Conservation (phyloP, 192 early-diverging fungal species). For the Rhizoclosmatium globosum region DNA sequence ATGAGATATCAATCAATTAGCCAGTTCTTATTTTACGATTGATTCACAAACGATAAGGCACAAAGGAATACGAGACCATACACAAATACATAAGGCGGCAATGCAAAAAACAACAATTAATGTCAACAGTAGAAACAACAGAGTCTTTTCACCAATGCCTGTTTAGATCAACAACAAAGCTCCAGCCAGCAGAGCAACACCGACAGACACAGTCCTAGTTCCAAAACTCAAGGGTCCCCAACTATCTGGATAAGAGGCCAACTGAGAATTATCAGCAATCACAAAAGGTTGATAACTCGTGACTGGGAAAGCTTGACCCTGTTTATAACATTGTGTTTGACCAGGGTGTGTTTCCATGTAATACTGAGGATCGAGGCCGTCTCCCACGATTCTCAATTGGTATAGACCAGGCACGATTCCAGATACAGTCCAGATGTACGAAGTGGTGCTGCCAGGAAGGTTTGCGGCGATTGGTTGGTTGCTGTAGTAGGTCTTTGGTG, state of each 20-base stretch:
- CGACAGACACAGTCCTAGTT: neutral
- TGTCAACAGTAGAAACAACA: no score
- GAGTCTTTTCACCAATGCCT: no score
- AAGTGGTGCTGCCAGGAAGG: neutral
- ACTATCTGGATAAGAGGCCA: neutral
- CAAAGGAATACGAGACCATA: neutral
- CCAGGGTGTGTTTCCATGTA: conserved; percentile 19
- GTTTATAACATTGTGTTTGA: conserved; percentile 16
- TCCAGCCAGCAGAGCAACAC: neutral
- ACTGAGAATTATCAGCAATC: conserved; percentile 22
- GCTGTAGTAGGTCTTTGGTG: conserved; percentile 5
- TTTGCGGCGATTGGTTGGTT: conserved; percentile 16
- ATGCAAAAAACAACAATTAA: no score
- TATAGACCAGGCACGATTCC: conserved; percentile 19
- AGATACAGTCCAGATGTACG: conserved; percentile 7
- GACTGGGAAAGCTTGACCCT: conserved; percentile 16
- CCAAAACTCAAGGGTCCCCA: conserved; percentile 9
- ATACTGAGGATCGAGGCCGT: conserved; percentile 20
- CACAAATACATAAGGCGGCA: no score
- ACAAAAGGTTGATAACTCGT: conserved; percentile 2
- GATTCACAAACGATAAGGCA: neutral
- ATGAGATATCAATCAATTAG: no score
- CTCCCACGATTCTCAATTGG: conserved; percentile 23
- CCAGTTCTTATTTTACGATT: neutral
- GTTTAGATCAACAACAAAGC: neutral